A percentile compares a stretch with the other conserved stretches of the same genome.
phyloP scores from a whole-genome alignment of 2,329 filamentous ascomycete species.

The Exophiala sp. region DNA sequence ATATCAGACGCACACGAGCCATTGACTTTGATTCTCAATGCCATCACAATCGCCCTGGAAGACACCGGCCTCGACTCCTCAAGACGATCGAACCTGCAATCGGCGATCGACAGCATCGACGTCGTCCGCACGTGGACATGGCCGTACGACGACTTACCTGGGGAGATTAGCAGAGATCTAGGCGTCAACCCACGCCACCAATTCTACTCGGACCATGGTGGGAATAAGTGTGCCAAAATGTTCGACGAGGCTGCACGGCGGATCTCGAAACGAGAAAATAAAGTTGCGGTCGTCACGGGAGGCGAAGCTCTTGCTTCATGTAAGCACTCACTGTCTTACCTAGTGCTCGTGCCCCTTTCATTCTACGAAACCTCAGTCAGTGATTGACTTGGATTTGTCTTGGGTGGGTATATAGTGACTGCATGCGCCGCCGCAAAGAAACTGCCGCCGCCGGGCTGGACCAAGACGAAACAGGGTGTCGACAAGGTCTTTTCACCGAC shows the following conservation, averaged over 20 bases:
- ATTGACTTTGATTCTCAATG: slow-evolving; percentile 55
- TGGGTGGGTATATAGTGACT: slow-evolving; percentile 39
- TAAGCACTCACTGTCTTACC: slow-evolving; percentile 22
- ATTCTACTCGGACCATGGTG: slow-evolving; percentile 57
- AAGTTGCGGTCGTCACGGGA: slow-evolving; percentile 58
- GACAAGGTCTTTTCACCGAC: slow-evolving; percentile 52
- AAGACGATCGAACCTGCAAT: slow-evolving; percentile 36
- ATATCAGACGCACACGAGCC: slow-evolving; percentile 58
- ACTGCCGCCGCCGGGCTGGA: slow-evolving; percentile 61
- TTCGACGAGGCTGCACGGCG: slow-evolving; percentile 62
- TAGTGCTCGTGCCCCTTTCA: neutral
- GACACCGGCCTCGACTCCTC: slow-evolving; percentile 44
- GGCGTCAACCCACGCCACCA: slow-evolving; percentile 48
- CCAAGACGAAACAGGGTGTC: slow-evolving; percentile 45
- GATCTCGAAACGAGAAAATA: slow-evolving; percentile 52
- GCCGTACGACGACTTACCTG: slow-evolving; percentile 60
- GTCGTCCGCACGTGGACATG: slow-evolving; percentile 65
- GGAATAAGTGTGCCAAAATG: slow-evolving; percentile 59
- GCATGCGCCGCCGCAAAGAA: slow-evolving; percentile 51
- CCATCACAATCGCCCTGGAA: slow-evolving; percentile 50
- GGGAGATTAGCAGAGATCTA: slow-evolving; percentile 50
- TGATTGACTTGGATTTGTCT: neutral
- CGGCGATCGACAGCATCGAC: slow-evolving; percentile 55
- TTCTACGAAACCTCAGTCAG: neutral
- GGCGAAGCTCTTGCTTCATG: slow-evolving; percentile 62